Conservation (phyloP, 1,284 basidiomycete genomes). For the Cutaneotrichosporon mucoides region DNA sequence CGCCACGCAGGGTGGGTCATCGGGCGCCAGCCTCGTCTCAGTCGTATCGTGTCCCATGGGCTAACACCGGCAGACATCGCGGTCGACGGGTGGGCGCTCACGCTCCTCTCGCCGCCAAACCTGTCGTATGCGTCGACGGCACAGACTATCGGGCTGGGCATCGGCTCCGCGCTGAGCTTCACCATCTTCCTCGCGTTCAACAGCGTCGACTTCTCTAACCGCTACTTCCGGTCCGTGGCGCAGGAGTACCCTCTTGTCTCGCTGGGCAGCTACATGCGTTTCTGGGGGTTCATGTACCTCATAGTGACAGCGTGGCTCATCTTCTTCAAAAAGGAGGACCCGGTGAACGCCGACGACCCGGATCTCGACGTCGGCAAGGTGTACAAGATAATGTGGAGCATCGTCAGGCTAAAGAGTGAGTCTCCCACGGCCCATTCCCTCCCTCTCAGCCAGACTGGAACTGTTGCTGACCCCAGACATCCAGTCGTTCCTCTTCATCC, state of each 20-base stretch:
- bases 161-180: conserved; percentile 93
- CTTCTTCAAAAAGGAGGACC: conserved; percentile 86
- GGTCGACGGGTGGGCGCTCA: conserved; percentile 98
- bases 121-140: conserved; percentile 96
- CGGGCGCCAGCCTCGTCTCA: too few relatives aligned
- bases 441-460: conserved; percentile 4
- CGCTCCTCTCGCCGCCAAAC: conserved; percentile 90
- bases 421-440: too few relatives aligned
- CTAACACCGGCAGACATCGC: conserved; percentile 66
- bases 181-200: conserved; percentile 98
- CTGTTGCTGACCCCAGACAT: conserved; percentile 60
- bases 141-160: conserved; percentile 95
- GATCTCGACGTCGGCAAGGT: conserved; percentile 89
- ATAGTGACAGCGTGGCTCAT: conserved; percentile 81
- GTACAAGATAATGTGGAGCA: conserved; percentile 91
- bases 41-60: too few relatives aligned
- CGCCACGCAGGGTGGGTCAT: conserved; percentile 80
- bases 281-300: conserved; percentile 79
- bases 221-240: conserved; percentile 60
- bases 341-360: conserved; percentile 64
- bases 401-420: conserved; percentile 84
- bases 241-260: conserved; percentile 75
- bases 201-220: conserved; percentile 80
- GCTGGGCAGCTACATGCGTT: conserved; percentile 75
- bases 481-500: conserved; percentile 79